Percentiles rank a stretch among this genome's conserved stretches.
phyloP scores from a whole-genome alignment of 202 grass and related monocot genomes.

The Setaria viridis region DNA sequence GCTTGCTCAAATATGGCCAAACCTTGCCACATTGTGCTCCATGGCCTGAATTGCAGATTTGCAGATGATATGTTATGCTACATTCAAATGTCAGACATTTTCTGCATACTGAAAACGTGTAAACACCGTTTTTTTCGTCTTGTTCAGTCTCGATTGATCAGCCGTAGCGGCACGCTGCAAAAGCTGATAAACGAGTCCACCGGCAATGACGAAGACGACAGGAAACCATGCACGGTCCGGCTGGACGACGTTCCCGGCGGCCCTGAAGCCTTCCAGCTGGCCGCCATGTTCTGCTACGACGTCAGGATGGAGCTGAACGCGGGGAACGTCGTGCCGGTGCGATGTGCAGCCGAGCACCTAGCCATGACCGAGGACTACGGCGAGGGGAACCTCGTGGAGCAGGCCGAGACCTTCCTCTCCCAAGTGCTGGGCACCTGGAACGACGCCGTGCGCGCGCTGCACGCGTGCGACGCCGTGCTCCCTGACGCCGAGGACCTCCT shows the following conservation, averaged over 20 bases:
- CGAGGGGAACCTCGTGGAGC: conserved; percentile 66
- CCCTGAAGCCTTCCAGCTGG: conserved; percentile 57
- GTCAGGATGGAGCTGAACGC: conserved; percentile 66
- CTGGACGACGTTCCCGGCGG: conserved; percentile 76
- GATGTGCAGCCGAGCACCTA: conserved; percentile 71
- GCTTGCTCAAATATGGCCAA: neutral
- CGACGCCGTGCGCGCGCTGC: conserved; percentile 56
- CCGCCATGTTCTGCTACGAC: conserved; percentile 78
- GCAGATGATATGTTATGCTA: neutral
- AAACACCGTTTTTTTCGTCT: neutral
- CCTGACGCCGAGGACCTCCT: conserved; percentile 65
- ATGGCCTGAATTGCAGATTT: neutral
- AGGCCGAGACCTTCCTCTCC: conserved; percentile 59
- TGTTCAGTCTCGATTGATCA: conserved; percentile 66
- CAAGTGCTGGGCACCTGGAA: conserved; percentile 67
- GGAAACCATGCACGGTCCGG: conserved; percentile 42
- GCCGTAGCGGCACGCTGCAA: conserved; percentile 59
- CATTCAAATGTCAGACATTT: neutral
- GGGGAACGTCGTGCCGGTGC: conserved; percentile 62
- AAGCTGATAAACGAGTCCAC: conserved; percentile 56
- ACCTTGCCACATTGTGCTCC: neutral
- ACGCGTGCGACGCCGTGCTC: conserved; percentile 59
- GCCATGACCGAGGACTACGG: conserved; percentile 63
- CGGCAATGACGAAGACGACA: neutral
- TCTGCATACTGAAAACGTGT: neutral